phyloP scores from a whole-genome alignment of 2,329 filamentous ascomycete species.

The Talaromyces sp. region DNA sequence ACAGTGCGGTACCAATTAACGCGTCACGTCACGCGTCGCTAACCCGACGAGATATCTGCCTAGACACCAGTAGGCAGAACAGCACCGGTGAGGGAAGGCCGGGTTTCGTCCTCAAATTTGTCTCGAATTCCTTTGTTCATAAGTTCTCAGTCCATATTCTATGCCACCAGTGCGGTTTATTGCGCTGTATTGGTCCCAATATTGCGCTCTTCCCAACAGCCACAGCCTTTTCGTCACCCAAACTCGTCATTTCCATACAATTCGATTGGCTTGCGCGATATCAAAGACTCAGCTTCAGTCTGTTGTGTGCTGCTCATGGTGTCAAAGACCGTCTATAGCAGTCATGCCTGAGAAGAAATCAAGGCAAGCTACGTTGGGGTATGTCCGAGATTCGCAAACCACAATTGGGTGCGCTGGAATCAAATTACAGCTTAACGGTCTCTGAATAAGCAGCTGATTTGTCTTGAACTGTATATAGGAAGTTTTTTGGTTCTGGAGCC shows the following conservation, averaged over 20 bases:
- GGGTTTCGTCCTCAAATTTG: not conserved
- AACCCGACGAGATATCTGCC: not conserved
- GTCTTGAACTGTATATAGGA: constrained; percentile 47
- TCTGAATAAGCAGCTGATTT: constrained; percentile 3
- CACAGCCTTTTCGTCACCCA: not conserved
- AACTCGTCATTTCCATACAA: not conserved
- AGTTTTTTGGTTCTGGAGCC: constrained; percentile 71
- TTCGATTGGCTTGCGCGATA: not conserved
- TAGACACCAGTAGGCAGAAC: not conserved
- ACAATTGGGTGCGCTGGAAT: constrained; percentile 58
- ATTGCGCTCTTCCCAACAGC: not conserved
- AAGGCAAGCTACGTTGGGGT: constrained; percentile 84
- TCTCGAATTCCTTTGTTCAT: not conserved
- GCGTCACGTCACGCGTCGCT: constrained; percentile 10
- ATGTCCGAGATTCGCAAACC: constrained; percentile 68
- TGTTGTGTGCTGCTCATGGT: not conserved
- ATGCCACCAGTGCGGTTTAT: constrained; percentile 5
- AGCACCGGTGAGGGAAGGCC: not conserved
- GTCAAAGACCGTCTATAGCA: not conserved
- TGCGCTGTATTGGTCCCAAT: constrained; percentile 2
- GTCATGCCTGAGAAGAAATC: constrained; percentile 22
- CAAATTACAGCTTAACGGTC: not conserved
- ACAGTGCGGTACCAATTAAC: constrained; percentile 9
- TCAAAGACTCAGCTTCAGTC: not conserved
- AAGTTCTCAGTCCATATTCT: not conserved